phyloP scores from a whole-genome alignment of 371 early-diverging fungal species.

The Gilbertella persicaria region DNA sequence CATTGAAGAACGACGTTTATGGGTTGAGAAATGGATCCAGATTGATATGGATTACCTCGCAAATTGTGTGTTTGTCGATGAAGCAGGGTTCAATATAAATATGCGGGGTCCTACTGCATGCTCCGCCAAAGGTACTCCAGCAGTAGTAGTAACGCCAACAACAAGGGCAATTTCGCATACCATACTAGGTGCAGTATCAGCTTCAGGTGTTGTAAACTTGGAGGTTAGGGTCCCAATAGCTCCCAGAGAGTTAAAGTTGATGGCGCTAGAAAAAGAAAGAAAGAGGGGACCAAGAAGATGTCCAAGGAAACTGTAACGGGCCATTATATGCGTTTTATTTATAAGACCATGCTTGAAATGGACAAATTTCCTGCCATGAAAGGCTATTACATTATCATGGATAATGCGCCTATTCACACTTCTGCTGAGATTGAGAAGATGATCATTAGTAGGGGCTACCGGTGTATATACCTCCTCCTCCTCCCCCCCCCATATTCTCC shows the following conservation, averaged over 20 bases:
- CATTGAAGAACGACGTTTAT: not conserved
- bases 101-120: slow-evolving; percentile 1
- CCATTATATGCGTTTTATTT: slow-evolving; percentile 1
- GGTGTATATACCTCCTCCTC: slow-evolving; percentile 8
- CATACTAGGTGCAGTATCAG: slow-evolving; percentile 5
- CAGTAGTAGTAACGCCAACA: not conserved
- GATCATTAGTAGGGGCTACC: slow-evolving; percentile 6
- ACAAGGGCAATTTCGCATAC: slow-evolving; percentile 3
- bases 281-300: not conserved
- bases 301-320: slow-evolving; percentile 3
- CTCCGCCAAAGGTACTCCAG: slow-evolving; percentile 5
- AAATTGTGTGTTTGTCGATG: slow-evolving; percentile 10
- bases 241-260: slow-evolving; percentile 3
- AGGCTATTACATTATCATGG: slow-evolving; percentile 9
- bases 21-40: not conserved
- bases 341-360: slow-evolving; percentile 2
- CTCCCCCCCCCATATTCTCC: slow-evolving; percentile 8
- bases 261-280: slow-evolving; percentile 11
- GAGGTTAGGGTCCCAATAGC: not conserved
- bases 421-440: slow-evolving; percentile 1
- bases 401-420: slow-evolving; percentile 15
- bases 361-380: slow-evolving; percentile 3
- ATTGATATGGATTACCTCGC: slow-evolving; percentile 1
- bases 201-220: not conserved
- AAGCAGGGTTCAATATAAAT: slow-evolving; percentile 12